phyloP scores from a whole-genome alignment of 2,329 filamentous ascomycete genomes.

The Aspergillus sp. region DNA sequence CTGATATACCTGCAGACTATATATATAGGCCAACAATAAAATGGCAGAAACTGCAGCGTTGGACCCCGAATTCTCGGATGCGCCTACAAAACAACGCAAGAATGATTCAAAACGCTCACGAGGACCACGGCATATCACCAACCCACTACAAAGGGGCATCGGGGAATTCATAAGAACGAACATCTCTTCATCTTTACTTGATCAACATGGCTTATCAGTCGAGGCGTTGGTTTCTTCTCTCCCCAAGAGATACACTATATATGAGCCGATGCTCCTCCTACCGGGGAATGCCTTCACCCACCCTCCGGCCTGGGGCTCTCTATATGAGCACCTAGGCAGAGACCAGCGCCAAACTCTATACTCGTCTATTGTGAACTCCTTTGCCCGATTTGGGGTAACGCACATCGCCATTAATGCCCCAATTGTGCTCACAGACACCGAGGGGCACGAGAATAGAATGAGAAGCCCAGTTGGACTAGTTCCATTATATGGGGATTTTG shows the following conservation, averaged over 20 bases:
- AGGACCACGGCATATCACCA: constrained; percentile 14
- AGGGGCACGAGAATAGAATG: constrained; percentile 64
- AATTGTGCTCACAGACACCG: constrained; percentile 43
- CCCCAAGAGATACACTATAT: constrained; percentile 54
- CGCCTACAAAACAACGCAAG: background rate
- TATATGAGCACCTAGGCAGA: constrained; percentile 29
- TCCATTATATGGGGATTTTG: constrained; percentile 74
- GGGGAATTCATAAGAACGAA: constrained; percentile 29
- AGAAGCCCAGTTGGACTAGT: constrained; percentile 70
- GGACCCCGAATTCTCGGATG: background rate
- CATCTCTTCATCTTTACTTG: constrained; percentile 15
- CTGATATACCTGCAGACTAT: background rate
- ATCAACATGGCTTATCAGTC: constrained; percentile 16
- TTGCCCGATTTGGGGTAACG: constrained; percentile 45
- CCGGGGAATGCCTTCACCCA: constrained; percentile 48
- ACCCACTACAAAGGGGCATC: constrained; percentile 35
- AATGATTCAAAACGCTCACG: constrained; percentile 7
- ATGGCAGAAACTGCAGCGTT: background rate
- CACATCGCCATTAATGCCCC: constrained; percentile 61
- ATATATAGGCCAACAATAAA: background rate
- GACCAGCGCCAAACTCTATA: constrained; percentile 41
- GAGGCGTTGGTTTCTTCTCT: constrained; percentile 24
- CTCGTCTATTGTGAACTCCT: constrained; percentile 38
- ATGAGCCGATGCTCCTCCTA: constrained; percentile 59
- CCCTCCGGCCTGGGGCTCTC: constrained; percentile 26